Evolutionary conservation across 768 basidiomycete genomes (phyloP), one percentile per base, ranked within the genome.

Genomic region (Clathrus columnatus): DNA sequence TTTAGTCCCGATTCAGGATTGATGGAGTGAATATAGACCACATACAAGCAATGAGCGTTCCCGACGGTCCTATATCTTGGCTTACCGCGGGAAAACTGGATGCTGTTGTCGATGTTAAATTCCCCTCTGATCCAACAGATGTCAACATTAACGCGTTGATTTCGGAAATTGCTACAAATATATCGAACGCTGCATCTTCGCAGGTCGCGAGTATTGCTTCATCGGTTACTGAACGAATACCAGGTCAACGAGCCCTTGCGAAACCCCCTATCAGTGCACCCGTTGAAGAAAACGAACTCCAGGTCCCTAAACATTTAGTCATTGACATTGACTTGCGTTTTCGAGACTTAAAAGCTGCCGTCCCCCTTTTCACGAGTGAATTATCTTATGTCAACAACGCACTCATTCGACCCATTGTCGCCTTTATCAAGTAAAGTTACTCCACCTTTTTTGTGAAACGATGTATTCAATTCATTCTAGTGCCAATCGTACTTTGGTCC

Each of bases 1-100:
- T 56, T 1, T 60, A 95, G 94, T 89, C 93, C 6, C 88, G 96
- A 50, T 87, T 98, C 65, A 83, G 96, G 16, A 94, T 99, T 54
- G 96, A 99, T 66, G 95, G 95, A 11, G 85, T 99, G 49, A 92
- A 89, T 59, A 84, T 99, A 62, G 96, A 99, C 70, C 96, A 99
- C 67, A 73, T 96, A 51, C 90, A 96, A 69, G 81, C 84, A 50
- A 82, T 86, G 29, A 83, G 85, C 4, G 88, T 86, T 2, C 77
- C 78, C 52, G 88, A 85, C 59, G 90, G 92, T 6, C 93, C 94
- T 11, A 85, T 98, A 57, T 93, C 92, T 1, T 99, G 96, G 96
- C 92, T 99, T 57, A 94, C 88, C 0, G 90, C 94, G 0, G 96
- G 96, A 43, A 96, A 95, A 69, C 78, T 96, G 24, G 96, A 99